Conservation (phyloP, 2,329 filamentous ascomycete genomes). For the Calycina herbarum region DNA sequence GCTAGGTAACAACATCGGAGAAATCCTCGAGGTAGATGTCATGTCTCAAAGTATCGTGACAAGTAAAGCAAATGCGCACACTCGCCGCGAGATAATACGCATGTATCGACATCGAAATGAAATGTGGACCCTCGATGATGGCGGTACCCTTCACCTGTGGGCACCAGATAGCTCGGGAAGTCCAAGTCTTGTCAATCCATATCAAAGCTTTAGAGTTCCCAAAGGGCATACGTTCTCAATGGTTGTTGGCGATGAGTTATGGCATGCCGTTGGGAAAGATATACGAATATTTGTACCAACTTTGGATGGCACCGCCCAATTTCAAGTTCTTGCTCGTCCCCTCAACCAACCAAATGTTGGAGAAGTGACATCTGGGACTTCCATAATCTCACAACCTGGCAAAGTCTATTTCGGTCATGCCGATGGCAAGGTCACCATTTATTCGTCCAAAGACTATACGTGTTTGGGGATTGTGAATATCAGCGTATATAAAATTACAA, state of each 20-base stretch:
- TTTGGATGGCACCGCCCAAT: slow-evolving; percentile 64
- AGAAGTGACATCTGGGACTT: slow-evolving; percentile 82
- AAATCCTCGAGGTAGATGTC: slow-evolving; percentile 87
- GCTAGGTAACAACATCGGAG: slow-evolving; percentile 86
- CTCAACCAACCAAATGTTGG: slow-evolving; percentile 72
- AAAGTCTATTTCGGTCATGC: slow-evolving; percentile 87
- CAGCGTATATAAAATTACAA: slow-evolving; percentile 94
- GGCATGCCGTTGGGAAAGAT: slow-evolving; percentile 85
- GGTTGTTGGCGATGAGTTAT: slow-evolving; percentile 79
- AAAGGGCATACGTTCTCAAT: slow-evolving; percentile 87
- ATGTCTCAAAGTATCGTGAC: slow-evolving; percentile 67
- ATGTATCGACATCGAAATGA: slow-evolving; percentile 86
- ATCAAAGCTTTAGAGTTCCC: slow-evolving; percentile 73
- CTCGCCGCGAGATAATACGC: slow-evolving; percentile 74
- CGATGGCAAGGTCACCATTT: slow-evolving; percentile 94
- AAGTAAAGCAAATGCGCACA: slow-evolving; percentile 71
- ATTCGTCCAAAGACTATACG: slow-evolving; percentile 70
- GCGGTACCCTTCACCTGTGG: slow-evolving; percentile 86
- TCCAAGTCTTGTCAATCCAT: slow-evolving; percentile 72
- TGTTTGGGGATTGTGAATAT: slow-evolving; percentile 81
- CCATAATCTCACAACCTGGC: slow-evolving; percentile 71
- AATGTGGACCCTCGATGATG: slow-evolving; percentile 92
- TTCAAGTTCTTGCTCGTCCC: slow-evolving; percentile 73
- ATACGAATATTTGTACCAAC: slow-evolving; percentile 81
- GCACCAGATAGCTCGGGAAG: slow-evolving; percentile 69